Conservation (phyloP, 257 asterid genomes). For the Nyctanthes arbortristis region DNA sequence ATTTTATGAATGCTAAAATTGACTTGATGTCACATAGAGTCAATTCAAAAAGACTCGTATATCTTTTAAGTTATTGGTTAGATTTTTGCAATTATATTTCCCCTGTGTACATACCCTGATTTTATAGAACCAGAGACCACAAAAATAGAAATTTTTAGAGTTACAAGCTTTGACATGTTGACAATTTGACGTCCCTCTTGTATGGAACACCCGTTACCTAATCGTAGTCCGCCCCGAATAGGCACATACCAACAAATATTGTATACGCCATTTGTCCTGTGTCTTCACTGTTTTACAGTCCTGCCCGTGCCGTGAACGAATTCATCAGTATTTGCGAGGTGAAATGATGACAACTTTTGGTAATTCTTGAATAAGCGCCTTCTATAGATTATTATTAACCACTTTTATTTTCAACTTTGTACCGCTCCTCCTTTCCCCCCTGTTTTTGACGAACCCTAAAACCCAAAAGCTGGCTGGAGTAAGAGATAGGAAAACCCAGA, state of each 20-base stretch:
- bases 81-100: no score
- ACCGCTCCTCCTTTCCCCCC: constrained; percentile 28
- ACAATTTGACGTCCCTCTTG: no score
- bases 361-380: constrained; percentile 23
- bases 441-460: constrained; percentile 46
- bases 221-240: no score
- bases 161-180: no score
- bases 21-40: no score
- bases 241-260: constrained; percentile 39
- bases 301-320: constrained; percentile 21
- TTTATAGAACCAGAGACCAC: no score
- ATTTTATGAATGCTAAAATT: no score
- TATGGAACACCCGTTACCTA: no score
- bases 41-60: no score
- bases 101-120: no score
- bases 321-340: background rate
- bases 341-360: constrained; percentile 37
- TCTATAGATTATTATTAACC: constrained; percentile 29
- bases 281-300: constrained; percentile 23
- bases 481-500: background rate
- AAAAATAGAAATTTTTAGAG: no score
- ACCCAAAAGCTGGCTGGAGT: background rate
- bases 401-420: constrained; percentile 47
- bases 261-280: constrained; percentile 24
- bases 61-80: no score